A percentile compares a stretch with the other conserved stretches of the same genome.
phyloP scores from a whole-genome alignment of 768 basidiomycete species.

The Pulveroboletus sp. region DNA sequence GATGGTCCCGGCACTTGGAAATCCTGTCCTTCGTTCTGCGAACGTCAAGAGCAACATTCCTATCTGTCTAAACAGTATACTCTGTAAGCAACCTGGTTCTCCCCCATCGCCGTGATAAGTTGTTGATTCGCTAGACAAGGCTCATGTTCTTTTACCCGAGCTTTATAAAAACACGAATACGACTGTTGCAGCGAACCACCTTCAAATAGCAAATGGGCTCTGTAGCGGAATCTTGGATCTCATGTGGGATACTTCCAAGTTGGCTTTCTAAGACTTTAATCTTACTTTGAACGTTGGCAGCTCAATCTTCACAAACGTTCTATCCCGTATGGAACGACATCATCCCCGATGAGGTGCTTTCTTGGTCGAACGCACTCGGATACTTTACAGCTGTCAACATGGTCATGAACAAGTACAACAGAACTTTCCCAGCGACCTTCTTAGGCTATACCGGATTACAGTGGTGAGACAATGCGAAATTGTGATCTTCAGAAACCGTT shows the following conservation, averaged over 20 bases:
- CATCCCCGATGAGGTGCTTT: constrained; percentile 66
- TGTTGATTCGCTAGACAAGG: constrained; percentile 47
- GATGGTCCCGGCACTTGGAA: constrained; percentile 33
- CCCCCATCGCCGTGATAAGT: neutral
- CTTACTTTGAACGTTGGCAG: constrained; percentile 63
- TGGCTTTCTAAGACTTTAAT: constrained; percentile 94
- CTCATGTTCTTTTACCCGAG: constrained; percentile 55
- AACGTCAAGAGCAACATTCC: constrained; percentile 71
- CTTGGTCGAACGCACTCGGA: constrained; percentile 59
- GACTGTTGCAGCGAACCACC: constrained; percentile 48
- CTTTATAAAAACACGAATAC: constrained; percentile 54
- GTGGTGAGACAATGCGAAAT: constrained; percentile 51
- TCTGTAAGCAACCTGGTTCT: constrained; percentile 54
- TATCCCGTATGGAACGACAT: constrained; percentile 90
- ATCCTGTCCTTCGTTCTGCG: constrained; percentile 62
- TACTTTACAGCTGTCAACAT: constrained; percentile 75
- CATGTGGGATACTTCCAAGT: constrained; percentile 75
- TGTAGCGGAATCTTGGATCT: constrained; percentile 79
- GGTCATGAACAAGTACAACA: constrained; percentile 83
- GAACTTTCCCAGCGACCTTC: constrained; percentile 81
- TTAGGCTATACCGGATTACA: constrained; percentile 69
- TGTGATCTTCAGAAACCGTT: neutral
- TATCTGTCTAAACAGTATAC: constrained; percentile 80
- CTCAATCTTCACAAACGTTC: constrained; percentile 64
- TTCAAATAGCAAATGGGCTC: constrained; percentile 51